These are phyloP conservation scores for Penicillium coprophilum DNA, from an alignment of 495 filamentous ascomycete species.

Conservation along the genomic window DNA sequence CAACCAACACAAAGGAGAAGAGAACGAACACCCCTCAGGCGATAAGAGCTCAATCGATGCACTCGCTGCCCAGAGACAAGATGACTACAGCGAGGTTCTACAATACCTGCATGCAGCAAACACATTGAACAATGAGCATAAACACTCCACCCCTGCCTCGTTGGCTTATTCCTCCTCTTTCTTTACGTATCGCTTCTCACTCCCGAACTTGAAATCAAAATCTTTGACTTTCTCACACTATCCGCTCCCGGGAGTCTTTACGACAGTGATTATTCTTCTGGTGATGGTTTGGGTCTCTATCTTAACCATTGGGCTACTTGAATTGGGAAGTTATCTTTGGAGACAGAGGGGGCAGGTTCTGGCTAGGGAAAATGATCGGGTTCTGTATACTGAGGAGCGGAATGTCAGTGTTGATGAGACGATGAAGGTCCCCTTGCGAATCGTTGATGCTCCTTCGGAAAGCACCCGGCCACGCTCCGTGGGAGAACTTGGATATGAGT, in stretches of 20 bases:
- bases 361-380: constrained; percentile 2
- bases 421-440: constrained; percentile 9
- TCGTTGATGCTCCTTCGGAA: constrained; percentile 3
- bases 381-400: neutral
- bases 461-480: neutral
- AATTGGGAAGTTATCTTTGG: constrained; percentile 27
- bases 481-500: neutral
- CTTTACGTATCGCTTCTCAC: constrained; percentile 19
- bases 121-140: neutral
- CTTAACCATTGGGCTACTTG: constrained; percentile 28
- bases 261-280: constrained; percentile 24
- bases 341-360: neutral
- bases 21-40: neutral
- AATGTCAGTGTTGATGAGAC: constrained; percentile 7
- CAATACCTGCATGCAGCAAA: constrained; percentile 2
- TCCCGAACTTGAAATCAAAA: constrained; percentile 18
- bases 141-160: neutral
- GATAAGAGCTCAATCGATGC: neutral
- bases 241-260: constrained; percentile 19
- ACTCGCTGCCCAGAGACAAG: constrained; percentile 1
- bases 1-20: neutral
- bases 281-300: constrained; percentile 31
- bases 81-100: constrained; percentile 20
- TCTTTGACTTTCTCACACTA: constrained; percentile 7
- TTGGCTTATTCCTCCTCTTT: constrained; percentile 15